These are phyloP conservation scores for Candida tammaniensis DNA, from an alignment of 805 yeast species.

Conservation along the genomic window DNA sequence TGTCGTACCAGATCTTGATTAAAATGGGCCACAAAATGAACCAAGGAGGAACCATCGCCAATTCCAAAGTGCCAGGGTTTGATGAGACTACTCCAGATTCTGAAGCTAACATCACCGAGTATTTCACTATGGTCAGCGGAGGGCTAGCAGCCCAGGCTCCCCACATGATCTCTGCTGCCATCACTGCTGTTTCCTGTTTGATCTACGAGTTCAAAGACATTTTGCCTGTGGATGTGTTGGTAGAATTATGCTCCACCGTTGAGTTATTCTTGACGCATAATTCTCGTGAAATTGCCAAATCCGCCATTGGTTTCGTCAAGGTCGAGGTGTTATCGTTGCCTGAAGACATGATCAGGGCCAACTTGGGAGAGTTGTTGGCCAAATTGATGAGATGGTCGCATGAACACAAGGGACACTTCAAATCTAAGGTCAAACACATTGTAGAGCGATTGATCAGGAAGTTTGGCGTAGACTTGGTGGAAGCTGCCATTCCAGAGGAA, in stretches of 20 bases:
- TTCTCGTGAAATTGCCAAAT: constrained; percentile 89
- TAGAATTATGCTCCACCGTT: constrained; percentile 81
- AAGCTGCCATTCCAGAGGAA: constrained; percentile 82
- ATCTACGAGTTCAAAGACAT: constrained; percentile 78
- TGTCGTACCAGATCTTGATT: constrained; percentile 71
- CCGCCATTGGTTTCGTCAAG: constrained; percentile 92
- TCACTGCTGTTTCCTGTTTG: constrained; percentile 84
- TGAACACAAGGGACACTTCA: constrained; percentile 94
- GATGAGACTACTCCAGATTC: constrained; percentile 61
- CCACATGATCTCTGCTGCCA: constrained; percentile 92
- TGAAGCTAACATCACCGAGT: constrained; percentile 72
- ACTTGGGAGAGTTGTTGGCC: constrained; percentile 61
- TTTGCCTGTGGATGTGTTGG: constrained; percentile 55
- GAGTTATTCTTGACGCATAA: constrained; percentile 88
- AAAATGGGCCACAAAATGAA: constrained; percentile 79
- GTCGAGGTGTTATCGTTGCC: constrained; percentile 84
- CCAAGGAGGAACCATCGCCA: constrained; percentile 63
- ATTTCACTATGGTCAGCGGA: constrained; percentile 89
- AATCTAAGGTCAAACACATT: constrained; percentile 87
- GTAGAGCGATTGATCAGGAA: constrained; percentile 87
- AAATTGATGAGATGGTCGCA: constrained; percentile 90
- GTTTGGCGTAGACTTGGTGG: constrained; percentile 86
- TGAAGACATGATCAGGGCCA: constrained; percentile 65
- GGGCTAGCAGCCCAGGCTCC: constrained; percentile 93
- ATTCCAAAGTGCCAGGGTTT: constrained; percentile 64